Base-by-base conservation (phyloP, 1,139 yeast species). In the Yamadazyma aaseri region DNA sequence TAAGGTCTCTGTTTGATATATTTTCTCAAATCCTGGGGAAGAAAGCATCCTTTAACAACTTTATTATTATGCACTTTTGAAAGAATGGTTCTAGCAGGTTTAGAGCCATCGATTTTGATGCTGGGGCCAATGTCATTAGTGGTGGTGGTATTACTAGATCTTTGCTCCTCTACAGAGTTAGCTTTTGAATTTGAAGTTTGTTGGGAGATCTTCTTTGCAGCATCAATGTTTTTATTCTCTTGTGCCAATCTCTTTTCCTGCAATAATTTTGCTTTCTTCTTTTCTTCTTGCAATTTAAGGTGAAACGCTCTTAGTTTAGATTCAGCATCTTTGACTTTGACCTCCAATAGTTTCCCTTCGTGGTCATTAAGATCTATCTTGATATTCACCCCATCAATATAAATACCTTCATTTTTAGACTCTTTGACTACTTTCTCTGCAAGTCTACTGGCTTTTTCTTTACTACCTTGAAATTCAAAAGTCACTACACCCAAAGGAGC, bases 401-500 rank as follows among this genome's bases (percentile, higher is more conserved):
- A 65, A 5, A 66, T 58, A 3, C 53, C 50, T 21, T 58, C 63
- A 2, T 45, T 18, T 29, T 53, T 54, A 9, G 67, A 51, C 3
- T 48, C 53, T 17, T 49, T 42, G 6, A 69, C 53, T 17, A 70
- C 55, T 31, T 53, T 55, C 29, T 58, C 58, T 10, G 75, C 75
- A 15, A 60, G 47, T 27, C 54, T 59, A 49, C 77, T 77, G 1
- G 92, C 76, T 36, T 64, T 63, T 31, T 76, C 82, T 2, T 67
- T 50, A 14, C 66, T 63, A 3, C 90, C 90, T 37, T 71, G 78
- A 58, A 76, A 89, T 37, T 72, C 67, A 35, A 87, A 67, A 14
- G 79, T 64, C 29, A 84, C 85, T 21, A 87, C 65, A 3, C 96
- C 95, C 32, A 89, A 58, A 0, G 95, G 92, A 15, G 83, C 85